Conservation (phyloP, 148 eudicot species). For the Gaultheria prostrata region DNA sequence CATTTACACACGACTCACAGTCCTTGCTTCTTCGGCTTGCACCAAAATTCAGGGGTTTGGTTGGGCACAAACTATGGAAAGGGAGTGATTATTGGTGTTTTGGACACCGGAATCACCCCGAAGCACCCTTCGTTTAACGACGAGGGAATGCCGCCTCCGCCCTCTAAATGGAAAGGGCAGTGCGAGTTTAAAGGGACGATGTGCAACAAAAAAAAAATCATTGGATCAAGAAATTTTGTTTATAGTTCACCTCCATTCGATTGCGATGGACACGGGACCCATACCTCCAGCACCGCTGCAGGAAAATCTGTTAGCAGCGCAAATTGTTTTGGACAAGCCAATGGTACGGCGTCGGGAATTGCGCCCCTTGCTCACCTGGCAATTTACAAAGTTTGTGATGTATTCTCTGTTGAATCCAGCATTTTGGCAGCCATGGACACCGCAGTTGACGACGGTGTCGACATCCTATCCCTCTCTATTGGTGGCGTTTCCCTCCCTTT, state of each 20-base stretch:
- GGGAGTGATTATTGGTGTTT: slow-evolving; percentile 45
- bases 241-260: slow-evolving; percentile 25
- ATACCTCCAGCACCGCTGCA: slow-evolving; percentile 49
- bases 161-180: slow-evolving; percentile 49
- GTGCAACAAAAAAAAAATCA: slow-evolving; percentile 55
- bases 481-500: slow-evolving; percentile 24
- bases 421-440: slow-evolving; percentile 30
- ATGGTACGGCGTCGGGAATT: slow-evolving; percentile 46
- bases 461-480: slow-evolving; percentile 45
- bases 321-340: slow-evolving; percentile 38
- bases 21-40: slow-evolving; percentile 32
- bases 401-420: slow-evolving; percentile 7
- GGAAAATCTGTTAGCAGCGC: slow-evolving; percentile 31
- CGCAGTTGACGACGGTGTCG: slow-evolving; percentile 34
- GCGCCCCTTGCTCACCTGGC: slow-evolving; percentile 52
- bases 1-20: slow-evolving; percentile 33
- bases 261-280: slow-evolving; percentile 45
- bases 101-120: slow-evolving; percentile 52
- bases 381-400: slow-evolving; percentile 32
- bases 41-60: slow-evolving; percentile 23
- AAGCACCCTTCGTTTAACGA: slow-evolving; percentile 42
- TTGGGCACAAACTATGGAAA: slow-evolving; percentile 25
- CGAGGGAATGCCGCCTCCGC: slow-evolving; percentile 40
- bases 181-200: slow-evolving; percentile 31
- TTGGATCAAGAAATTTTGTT: slow-evolving; percentile 44